phyloP scores from a whole-genome alignment of 345 rosid species.

The Populus simonii region DNA sequence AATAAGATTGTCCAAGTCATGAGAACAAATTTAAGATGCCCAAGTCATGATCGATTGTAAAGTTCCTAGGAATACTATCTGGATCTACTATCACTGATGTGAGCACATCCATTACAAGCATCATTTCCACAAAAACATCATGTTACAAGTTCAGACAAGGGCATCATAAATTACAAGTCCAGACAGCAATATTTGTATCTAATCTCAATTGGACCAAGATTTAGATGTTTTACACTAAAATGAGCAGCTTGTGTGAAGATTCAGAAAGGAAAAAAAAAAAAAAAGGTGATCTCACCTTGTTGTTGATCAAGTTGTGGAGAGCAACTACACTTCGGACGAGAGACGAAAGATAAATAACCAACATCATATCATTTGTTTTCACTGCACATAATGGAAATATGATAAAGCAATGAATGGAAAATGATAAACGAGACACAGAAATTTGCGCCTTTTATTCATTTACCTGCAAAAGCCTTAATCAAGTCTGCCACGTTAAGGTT shows the following conservation, averaged over 20 bases:
- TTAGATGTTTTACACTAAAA: not conserved
- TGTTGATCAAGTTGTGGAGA: conserved; percentile 89
- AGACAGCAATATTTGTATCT: not conserved
- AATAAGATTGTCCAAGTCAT: not conserved
- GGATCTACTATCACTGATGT: not conserved
- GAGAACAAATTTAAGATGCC: not conserved
- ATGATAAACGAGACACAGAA: not conserved
- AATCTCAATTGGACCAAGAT: not conserved
- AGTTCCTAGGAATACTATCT: not conserved
- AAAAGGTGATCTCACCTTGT: conserved; percentile 52
- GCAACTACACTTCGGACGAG: conserved; percentile 83
- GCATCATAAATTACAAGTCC: conserved; percentile 1
- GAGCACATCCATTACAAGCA: not conserved
- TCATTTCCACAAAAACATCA: not conserved
- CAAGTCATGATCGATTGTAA: not conserved
- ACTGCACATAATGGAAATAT: conserved; percentile 39
- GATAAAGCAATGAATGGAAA: not conserved
- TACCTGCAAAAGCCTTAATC: conserved; percentile 86
- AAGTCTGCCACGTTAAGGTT: conserved; percentile 70
- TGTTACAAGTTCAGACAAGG: not conserved
- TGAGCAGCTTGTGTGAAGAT: not conserved
- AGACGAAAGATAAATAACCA: conserved; percentile 75
- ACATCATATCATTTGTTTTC: conserved; percentile 92
- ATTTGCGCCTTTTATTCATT: not conserved
- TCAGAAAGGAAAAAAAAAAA: not conserved